Evolutionary conservation across 1,139 yeast species (phyloP), one percentile per base, ranked within the genome.

Genomic region (Wickerhamomyces sp.): DNA sequence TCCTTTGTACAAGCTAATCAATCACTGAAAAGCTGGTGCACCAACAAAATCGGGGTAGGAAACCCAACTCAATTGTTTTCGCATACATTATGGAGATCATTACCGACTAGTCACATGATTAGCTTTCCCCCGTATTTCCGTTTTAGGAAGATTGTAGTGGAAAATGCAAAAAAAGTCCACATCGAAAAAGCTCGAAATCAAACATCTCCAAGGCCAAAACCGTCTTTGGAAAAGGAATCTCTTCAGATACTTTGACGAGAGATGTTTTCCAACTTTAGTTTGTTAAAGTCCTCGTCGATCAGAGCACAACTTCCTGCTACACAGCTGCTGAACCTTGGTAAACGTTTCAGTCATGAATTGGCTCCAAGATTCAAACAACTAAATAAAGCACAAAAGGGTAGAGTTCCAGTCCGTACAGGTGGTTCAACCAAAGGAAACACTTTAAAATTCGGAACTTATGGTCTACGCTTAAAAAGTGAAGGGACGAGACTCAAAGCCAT

Each of bases 371-470:
- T 78, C 68, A 81, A 79, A 57, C 71, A 75, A 49, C 75, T 83
- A 47, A 76, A 81, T 58, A 93, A 93, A 68, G 89, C 91, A 40
- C 91, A 89, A 67, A 94, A 93, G 65, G 99, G 99, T 38, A 77
- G 97, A 58, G 96, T 94, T 8, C 79, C 95, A 2, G 96, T 91
- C 23, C 85, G 96, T 65, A 87, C 85, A 14, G 99, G 99, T 47
- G 98, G 98, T 6, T 90, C 97, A 4, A 74, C 78, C 48, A 90
- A 87, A 63, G 99, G 99, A 26, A 85, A 93, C 46, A 75, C 85
- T 6, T 64, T 93, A 32, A 81, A 79, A 51, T 85, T 83, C 59
- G 99, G 99, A 29, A 75, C 78, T 31, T 88, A 79, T 63, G 99
- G 98, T 26, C 73, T 93, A 56, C 79, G 99, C 57, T 75, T 94